Conservation (phyloP, 2,329 filamentous ascomycete species). For the Colletotrichum simmondsii region DNA sequence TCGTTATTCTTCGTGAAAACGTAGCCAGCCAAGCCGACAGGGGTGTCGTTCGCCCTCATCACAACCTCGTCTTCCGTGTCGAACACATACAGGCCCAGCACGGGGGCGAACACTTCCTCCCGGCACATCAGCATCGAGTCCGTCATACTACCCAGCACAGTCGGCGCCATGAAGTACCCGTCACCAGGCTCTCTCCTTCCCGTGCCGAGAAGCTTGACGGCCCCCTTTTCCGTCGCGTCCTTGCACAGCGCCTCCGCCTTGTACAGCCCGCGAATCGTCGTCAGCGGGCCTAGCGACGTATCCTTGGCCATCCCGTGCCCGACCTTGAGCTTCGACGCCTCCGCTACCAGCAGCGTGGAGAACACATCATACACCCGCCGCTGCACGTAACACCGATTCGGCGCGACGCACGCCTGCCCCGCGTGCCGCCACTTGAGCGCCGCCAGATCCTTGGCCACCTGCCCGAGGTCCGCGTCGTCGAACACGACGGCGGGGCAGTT, state of each 20-base stretch:
- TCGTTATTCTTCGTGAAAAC: slow-evolving; percentile 69
- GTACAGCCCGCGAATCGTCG: slow-evolving; percentile 45
- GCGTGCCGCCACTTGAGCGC: slow-evolving; percentile 66
- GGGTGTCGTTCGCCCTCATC: slow-evolving; percentile 72
- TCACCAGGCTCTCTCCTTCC: slow-evolving; percentile 64
- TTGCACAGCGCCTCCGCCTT: slow-evolving; percentile 63
- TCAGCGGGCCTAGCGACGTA: slow-evolving; percentile 49
- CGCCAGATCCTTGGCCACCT: slow-evolving; percentile 66
- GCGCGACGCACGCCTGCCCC: slow-evolving; percentile 71
- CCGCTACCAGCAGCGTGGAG: slow-evolving; percentile 55
- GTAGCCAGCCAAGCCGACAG: slow-evolving; percentile 80
- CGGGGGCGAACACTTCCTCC: slow-evolving; percentile 83
- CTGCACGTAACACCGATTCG: slow-evolving; percentile 68
- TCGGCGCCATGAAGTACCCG: slow-evolving; percentile 80
- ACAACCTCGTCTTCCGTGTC: slow-evolving; percentile 78
- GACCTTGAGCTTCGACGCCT: slow-evolving; percentile 33
- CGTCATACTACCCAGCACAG: slow-evolving; percentile 75
- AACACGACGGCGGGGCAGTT: slow-evolving; percentile 75
- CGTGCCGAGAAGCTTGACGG: slow-evolving; percentile 67
- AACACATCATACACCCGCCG: slow-evolving; percentile 64
- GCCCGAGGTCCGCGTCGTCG: slow-evolving; percentile 72
- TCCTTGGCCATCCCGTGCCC: slow-evolving; percentile 40
- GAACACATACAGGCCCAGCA: slow-evolving; percentile 78
- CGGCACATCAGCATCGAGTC: slow-evolving; percentile 72
- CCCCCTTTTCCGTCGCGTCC: slow-evolving; percentile 73